Percentiles rank a stretch among this genome's conserved stretches.
Conservation (phyloP, 1,284 basidiomycete species). For the Volvariella surrecta region DNA sequence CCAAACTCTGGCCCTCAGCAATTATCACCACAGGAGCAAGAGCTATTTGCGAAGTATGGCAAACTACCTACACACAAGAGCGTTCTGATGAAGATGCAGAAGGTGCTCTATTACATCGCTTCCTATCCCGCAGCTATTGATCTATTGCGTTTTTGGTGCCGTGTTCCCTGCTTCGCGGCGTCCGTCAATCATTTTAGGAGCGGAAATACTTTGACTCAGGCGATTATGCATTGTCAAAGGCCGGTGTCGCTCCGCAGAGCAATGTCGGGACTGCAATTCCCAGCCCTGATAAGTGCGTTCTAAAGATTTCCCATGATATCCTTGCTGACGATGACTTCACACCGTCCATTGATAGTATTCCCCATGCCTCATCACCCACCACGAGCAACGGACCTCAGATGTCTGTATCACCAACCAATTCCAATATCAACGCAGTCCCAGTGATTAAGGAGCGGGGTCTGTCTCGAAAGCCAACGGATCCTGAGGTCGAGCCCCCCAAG, state of each 20-base stretch:
- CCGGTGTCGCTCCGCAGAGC: conserved; percentile 82
- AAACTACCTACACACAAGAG: conserved; percentile 93
- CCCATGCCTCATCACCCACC: conserved; percentile 61
- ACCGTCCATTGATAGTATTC: conserved; percentile 41
- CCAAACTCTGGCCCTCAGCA: conserved; percentile 40
- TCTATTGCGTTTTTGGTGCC: conserved; percentile 1
- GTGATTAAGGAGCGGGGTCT: conserved; percentile 59
- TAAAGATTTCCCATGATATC: background rate
- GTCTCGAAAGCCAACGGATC: conserved; percentile 26
- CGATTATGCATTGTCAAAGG: conserved; percentile 94
- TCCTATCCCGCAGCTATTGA: conserved; percentile 3
- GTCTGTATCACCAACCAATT: conserved; percentile 65
- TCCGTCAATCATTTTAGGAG: conserved; percentile 73
- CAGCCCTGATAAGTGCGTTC: conserved; percentile 86
- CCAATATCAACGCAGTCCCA: conserved; percentile 32
- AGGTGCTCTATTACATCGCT: conserved; percentile 37
- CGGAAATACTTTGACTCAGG: conserved; percentile 98
- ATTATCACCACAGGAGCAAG: conserved; percentile 86
- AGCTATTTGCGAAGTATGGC: conserved; percentile 91
- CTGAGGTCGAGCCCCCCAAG: background rate
- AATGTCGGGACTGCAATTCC: conserved; percentile 91
- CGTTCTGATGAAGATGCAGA: conserved; percentile 89
- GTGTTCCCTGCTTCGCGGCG: too few relatives aligned
- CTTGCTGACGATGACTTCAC: conserved; percentile 3
- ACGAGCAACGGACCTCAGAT: conserved; percentile 43